These are phyloP conservation scores for Mycena rebaudengoi DNA, from an alignment of 768 basidiomycete genomes.

Conservation along the genomic window DNA sequence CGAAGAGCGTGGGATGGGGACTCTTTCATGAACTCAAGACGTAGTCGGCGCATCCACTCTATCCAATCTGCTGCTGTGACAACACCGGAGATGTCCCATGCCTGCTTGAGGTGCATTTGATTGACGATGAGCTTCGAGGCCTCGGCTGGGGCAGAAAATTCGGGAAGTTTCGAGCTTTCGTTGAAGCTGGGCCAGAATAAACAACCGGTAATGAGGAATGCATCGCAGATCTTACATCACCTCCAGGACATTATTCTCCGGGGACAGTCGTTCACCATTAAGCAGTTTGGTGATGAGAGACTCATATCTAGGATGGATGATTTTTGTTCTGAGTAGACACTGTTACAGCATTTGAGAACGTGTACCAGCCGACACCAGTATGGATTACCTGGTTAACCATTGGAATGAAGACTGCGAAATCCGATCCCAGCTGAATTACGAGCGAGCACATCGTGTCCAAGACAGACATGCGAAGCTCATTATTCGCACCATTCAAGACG, in stretches of 20 bases:
- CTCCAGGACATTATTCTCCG: slow-evolving; percentile 81
- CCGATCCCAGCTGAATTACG: slow-evolving; percentile 92
- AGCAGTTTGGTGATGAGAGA: slow-evolving; percentile 87
- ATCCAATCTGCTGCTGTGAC: slow-evolving; percentile 88
- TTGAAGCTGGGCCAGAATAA: slow-evolving; percentile 47
- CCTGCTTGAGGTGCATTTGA: slow-evolving; percentile 95
- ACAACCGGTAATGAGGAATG: slow-evolving; percentile 8
- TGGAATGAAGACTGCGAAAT: slow-evolving; percentile 97
- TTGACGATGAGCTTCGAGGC: slow-evolving; percentile 92
- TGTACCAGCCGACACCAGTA: not conserved
- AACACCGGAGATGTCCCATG: slow-evolving; percentile 89
- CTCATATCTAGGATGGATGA: slow-evolving; percentile 87
- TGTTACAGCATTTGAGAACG: slow-evolving; percentile 37
- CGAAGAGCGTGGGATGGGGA: slow-evolving; percentile 98
- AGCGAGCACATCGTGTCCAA: slow-evolving; percentile 95
- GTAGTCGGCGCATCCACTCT: slow-evolving; percentile 93
- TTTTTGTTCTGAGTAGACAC: slow-evolving; percentile 80
- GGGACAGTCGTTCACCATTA: slow-evolving; percentile 91
- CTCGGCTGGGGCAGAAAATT: slow-evolving; percentile 86
- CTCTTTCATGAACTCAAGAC: slow-evolving; percentile 97
- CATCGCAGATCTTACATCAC: slow-evolving; percentile 54
- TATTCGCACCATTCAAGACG: slow-evolving; percentile 76
- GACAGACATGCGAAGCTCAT: slow-evolving; percentile 84
- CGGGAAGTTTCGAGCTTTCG: slow-evolving; percentile 69
- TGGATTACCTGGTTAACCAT: slow-evolving; percentile 89